These are phyloP conservation scores for Trichoderma brevicompactum DNA, from an alignment of 2,329 filamentous ascomycete species.

Conservation along the genomic window DNA sequence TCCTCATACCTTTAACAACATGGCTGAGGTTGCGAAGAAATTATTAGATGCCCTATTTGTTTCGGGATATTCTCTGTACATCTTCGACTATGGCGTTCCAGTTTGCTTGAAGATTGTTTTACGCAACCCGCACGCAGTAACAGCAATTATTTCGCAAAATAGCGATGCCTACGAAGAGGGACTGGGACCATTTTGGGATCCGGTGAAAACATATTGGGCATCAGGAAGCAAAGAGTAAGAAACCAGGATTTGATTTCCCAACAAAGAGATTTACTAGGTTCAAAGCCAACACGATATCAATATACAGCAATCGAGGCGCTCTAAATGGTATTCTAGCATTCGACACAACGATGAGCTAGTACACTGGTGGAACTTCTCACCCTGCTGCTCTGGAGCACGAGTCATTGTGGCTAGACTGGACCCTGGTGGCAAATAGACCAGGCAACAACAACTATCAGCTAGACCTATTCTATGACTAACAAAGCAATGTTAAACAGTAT, in stretches of 20 bases:
- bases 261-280: not conserved
- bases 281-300: not conserved
- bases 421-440: not conserved
- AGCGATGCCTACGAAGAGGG: not conserved
- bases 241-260: not conserved
- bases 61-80: not conserved
- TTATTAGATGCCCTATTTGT: not conserved
- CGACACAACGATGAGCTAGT: not conserved
- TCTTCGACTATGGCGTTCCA: constrained; percentile 13
- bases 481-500: constrained; percentile 9
- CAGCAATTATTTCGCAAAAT: constrained; percentile 1
- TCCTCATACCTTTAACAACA: not conserved
- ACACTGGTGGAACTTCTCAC: not conserved
- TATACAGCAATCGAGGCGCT: not conserved
- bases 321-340: not conserved
- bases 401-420: constrained; percentile 5
- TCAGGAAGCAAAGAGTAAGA: not conserved
- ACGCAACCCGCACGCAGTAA: not conserved
- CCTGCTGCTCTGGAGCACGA: not conserved
- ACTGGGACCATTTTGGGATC: not conserved
- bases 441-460: constrained; percentile 4
- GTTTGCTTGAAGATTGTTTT: constrained; percentile 3
- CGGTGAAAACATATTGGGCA: not conserved
- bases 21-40: not conserved
- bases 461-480: constrained; percentile 1